Conservation (phyloP, 768 basidiomycete genomes). For the Russula sp. region DNA sequence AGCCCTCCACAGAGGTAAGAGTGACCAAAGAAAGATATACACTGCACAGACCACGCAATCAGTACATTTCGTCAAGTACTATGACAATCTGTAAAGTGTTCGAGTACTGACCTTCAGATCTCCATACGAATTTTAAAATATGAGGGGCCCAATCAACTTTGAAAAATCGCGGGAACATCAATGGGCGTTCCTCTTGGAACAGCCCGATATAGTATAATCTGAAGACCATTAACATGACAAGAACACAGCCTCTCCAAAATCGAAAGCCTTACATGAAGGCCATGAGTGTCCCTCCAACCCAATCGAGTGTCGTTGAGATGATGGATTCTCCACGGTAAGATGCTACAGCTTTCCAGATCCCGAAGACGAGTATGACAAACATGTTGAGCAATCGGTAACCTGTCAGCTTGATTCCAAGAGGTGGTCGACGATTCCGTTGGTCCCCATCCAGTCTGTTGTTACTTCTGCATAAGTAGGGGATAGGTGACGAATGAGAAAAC, state of each 20-base stretch:
- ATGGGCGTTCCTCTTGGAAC: background rate
- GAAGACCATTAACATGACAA: background rate
- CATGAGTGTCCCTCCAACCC: background rate
- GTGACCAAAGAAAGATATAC: too few species aligned
- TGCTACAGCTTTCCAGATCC: background rate
- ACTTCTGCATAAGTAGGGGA: too few species aligned
- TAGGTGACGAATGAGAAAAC: too few species aligned
- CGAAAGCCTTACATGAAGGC: background rate
- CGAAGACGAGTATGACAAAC: background rate
- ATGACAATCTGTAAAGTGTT: too few species aligned
- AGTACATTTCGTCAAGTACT: too few species aligned
- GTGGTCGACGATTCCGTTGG: too few species aligned
- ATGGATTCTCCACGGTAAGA: background rate
- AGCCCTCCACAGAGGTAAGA: too few species aligned
- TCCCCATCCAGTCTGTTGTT: too few species aligned
- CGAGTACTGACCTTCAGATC: too few species aligned
- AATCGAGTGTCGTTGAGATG: background rate
- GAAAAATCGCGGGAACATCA: background rate
- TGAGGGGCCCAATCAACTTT: background rate
- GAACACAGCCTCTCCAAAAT: background rate
- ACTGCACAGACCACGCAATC: too few species aligned
- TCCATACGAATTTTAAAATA: too few species aligned
- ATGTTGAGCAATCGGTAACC: slow-evolving; percentile 1
- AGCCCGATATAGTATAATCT: background rate
- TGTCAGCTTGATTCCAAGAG: background rate